Conservation (phyloP, 164 flowering plant genomes). For the Tinospora cordifolia region DNA sequence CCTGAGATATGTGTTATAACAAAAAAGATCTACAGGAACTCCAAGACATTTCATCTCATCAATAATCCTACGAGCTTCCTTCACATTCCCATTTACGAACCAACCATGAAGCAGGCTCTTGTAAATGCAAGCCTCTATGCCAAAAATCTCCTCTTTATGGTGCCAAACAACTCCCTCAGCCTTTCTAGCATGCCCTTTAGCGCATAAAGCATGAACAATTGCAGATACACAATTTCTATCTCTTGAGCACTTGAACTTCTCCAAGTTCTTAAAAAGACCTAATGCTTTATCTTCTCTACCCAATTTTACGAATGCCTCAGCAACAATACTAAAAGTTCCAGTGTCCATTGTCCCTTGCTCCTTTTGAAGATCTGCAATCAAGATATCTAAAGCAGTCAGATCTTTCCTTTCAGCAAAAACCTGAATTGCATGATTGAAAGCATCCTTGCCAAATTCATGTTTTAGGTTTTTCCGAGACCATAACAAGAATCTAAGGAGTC, state of each 20-base stretch:
- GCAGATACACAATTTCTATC: conserved; percentile 39
- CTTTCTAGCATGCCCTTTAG: conserved; percentile 59
- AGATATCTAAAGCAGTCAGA: conserved; percentile 42
- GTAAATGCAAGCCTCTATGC: conserved; percentile 37
- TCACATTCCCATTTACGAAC: conserved; percentile 49
- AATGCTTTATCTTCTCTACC: conserved; percentile 68
- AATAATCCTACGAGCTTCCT: conserved; percentile 49
- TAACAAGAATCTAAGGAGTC: conserved; percentile 61
- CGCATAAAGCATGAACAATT: conserved; percentile 58
- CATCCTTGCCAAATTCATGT: conserved; percentile 31
- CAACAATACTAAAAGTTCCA: conserved; percentile 45
- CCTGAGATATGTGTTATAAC: conserved; percentile 54
- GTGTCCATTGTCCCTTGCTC: conserved; percentile 46
- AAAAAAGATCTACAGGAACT: conserved; percentile 35
- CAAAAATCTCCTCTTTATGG: conserved; percentile 42
- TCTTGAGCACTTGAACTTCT: conserved; percentile 45
- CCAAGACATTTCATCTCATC: conserved; percentile 52
- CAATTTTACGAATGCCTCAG: conserved; percentile 47
- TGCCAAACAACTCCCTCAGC: conserved; percentile 60
- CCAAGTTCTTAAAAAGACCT: conserved; percentile 66
- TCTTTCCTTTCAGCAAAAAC: conserved; percentile 52
- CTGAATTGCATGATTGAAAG: conserved; percentile 45
- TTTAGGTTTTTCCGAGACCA: conserved; percentile 45
- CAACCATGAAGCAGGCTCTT: conserved; percentile 56
- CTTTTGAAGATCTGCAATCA: conserved; percentile 44